A percentile compares a stretch with the other conserved stretches of the same genome.
Conservation (phyloP, 2,329 filamentous ascomycete species). For the Microdochium bolleyi region DNA sequence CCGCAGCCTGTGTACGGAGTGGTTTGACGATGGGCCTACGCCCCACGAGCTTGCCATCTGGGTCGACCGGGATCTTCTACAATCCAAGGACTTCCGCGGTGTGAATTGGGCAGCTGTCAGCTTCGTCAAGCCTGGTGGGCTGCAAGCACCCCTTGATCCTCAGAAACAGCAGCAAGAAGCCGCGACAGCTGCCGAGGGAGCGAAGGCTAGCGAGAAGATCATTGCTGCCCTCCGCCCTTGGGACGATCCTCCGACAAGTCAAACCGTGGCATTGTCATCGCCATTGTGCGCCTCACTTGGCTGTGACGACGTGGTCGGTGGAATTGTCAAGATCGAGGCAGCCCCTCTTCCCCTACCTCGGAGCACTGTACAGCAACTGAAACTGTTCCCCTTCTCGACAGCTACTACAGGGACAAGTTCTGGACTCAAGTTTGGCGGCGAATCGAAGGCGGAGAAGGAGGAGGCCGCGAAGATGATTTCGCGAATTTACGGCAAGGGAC, state of each 20-base stretch:
- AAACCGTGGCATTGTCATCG: slow-evolving; percentile 72
- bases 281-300: slow-evolving; percentile 68
- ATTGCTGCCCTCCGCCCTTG: slow-evolving; percentile 70
- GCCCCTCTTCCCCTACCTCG: slow-evolving; percentile 66
- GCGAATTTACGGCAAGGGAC: slow-evolving; percentile 60
- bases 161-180: slow-evolving; percentile 60
- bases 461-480: slow-evolving; percentile 66
- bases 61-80: slow-evolving; percentile 72
- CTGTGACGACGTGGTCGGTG: slow-evolving; percentile 68
- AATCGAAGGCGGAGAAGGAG: slow-evolving; percentile 75
- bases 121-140: slow-evolving; percentile 73
- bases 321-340: slow-evolving; percentile 79
- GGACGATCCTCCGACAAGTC: slow-evolving; percentile 79
- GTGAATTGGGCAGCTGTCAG: slow-evolving; percentile 73
- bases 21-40: slow-evolving; percentile 64
- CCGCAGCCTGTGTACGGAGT: slow-evolving; percentile 58
- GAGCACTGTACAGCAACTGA: slow-evolving; percentile 57
- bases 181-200: slow-evolving; percentile 42
- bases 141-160: slow-evolving; percentile 64
- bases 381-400: slow-evolving; percentile 71
- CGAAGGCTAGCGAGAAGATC: slow-evolving; percentile 56
- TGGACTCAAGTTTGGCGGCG: slow-evolving; percentile 78
- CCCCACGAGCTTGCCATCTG: slow-evolving; percentile 64
- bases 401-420: slow-evolving; percentile 46
- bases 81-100: slow-evolving; percentile 65